Evolutionary conservation across 2,329 filamentous ascomycete genomes (phyloP), one percentile per base, ranked within the genome.

Genomic region (Chrysoporthe cubensis): DNA sequence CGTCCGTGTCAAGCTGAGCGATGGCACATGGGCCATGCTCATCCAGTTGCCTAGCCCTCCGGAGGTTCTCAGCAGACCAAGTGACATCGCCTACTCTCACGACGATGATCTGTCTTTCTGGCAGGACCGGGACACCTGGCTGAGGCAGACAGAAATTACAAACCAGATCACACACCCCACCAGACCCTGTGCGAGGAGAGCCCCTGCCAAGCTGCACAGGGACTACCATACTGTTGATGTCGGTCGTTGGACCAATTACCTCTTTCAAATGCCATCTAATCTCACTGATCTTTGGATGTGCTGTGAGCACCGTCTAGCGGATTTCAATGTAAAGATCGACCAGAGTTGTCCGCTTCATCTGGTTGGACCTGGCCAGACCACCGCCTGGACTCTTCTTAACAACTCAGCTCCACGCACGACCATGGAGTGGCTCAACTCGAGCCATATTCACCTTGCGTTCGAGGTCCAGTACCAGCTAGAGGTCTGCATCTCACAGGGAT

Each of bases 401-500:
- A 34, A 21, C 18, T 21, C 65, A 11, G 56, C 42, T 6, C 37
- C 61, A 18, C 37, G 14, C 14, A 44, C 64, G 21, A 63, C 60
- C 6, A 67, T 78, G 44, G 69, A 75, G 54, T 66, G 81, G 64
- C 71, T 82, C 65, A 66, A 72, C 71, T 68, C 73, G 32, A 76
- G 82, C 2, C 70, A 81, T 34, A 78, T 79, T 40, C 71, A 79
- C 65, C 81, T 95, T 4, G 80, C 87, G 0, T 97, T 94, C 70
- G 80, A 88, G 0, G 87, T 97, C 1, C 87, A 93, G 18, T 99
- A 98, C 75, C 94, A 97, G 76, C 85, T 99, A 0, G 95, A 99
- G 77, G 94, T 93, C 0, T 98, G 95, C 75, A 84, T 98, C n/a
- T 97, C 94, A 0, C 87, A 91, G 40, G 89, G 90, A 0, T 83